A percentile compares a stretch with the other conserved stretches of the same genome.
phyloP scores from a whole-genome alignment of 306 rosid species.

The Argentina anserina region DNA sequence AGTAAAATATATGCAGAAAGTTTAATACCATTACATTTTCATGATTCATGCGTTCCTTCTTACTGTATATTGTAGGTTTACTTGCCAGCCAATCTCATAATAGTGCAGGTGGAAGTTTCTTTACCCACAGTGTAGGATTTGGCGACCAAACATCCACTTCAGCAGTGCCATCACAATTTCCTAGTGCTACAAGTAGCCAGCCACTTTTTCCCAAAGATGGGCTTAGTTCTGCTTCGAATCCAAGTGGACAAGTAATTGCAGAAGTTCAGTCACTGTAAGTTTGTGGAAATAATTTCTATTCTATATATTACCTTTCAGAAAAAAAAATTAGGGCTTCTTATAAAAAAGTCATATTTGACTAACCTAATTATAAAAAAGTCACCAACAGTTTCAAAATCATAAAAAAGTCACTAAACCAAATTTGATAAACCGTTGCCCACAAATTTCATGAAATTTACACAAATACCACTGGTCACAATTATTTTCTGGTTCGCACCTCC shows the following conservation, averaged over 20 bases:
- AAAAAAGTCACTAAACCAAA: too few species aligned
- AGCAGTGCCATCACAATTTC: constrained; percentile 27
- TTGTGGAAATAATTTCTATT: constrained; percentile 9
- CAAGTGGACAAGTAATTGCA: constrained; percentile 32
- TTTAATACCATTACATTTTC: constrained; percentile 1
- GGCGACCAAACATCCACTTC: constrained; percentile 30
- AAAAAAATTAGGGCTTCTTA: too few species aligned
- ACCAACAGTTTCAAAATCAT: too few species aligned
- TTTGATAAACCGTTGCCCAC: too few species aligned
- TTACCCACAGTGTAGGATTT: constrained; percentile 36
- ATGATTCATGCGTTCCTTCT: constrained; percentile 1
- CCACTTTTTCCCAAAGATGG: constrained; percentile 23
- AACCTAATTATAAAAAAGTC: too few species aligned
- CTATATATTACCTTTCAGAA: constrained; percentile 9
- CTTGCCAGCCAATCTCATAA: constrained; percentile 34
- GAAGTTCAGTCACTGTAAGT: constrained; percentile 54
- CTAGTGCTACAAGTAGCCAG: constrained; percentile 33
- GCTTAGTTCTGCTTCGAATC: constrained; percentile 21
- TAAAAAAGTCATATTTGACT: too few species aligned
- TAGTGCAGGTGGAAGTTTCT: constrained; percentile 29
- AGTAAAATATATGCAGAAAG: background rate
- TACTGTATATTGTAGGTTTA: constrained; percentile 17
- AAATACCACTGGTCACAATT: too few species aligned
- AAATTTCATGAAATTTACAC: too few species aligned
- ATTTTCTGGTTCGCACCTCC: too few species aligned